Evolutionary conservation across 768 basidiomycete genomes (phyloP).

Genomic region (Mycena epipterygia): DNA sequence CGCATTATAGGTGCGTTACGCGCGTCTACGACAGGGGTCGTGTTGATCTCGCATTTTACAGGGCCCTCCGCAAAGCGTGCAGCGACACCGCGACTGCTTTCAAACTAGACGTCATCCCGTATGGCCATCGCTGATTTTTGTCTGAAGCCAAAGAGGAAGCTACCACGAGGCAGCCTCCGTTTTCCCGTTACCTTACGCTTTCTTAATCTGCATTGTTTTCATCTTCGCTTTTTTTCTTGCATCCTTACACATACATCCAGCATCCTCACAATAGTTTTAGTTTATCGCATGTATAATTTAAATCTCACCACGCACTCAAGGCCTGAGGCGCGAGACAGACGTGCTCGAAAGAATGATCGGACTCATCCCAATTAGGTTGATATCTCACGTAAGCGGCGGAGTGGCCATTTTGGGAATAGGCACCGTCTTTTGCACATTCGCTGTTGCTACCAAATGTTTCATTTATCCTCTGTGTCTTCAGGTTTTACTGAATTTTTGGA

Average conservation of each 20-base stretch:
- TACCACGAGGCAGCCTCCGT: conserved; percentile 45
- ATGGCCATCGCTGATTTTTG: conserved; percentile 46
- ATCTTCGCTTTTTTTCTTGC: conserved; percentile 38
- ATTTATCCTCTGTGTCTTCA: too few species aligned
- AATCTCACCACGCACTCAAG: conserved; percentile 28
- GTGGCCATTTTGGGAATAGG: conserved; percentile 11
- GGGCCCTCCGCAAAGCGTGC: conserved; percentile 77
- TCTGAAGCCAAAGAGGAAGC: conserved; percentile 30
- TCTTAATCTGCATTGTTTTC: conserved; percentile 46
- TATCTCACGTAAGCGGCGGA: conserved; percentile 17
- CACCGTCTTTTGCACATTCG: too few species aligned
- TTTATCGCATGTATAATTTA: conserved; percentile 41
- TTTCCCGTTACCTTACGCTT: conserved; percentile 35
- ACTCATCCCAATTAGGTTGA: not conserved
- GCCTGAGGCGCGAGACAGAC: not conserved
- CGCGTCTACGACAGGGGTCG: not conserved
- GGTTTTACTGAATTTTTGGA: too few species aligned
- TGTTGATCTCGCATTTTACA: not conserved
- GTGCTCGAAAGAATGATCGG: not conserved
- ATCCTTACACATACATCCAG: conserved; percentile 25
- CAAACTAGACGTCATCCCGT: conserved; percentile 76
- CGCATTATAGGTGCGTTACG: conserved; percentile 66
- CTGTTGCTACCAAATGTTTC: too few species aligned
- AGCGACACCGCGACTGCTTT: conserved; percentile 78
- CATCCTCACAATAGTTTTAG: conserved; percentile 24